Evolutionary conservation across 2,329 filamentous ascomycete species (phyloP).

Genomic region (Trichophyton schoenleinii): DNA sequence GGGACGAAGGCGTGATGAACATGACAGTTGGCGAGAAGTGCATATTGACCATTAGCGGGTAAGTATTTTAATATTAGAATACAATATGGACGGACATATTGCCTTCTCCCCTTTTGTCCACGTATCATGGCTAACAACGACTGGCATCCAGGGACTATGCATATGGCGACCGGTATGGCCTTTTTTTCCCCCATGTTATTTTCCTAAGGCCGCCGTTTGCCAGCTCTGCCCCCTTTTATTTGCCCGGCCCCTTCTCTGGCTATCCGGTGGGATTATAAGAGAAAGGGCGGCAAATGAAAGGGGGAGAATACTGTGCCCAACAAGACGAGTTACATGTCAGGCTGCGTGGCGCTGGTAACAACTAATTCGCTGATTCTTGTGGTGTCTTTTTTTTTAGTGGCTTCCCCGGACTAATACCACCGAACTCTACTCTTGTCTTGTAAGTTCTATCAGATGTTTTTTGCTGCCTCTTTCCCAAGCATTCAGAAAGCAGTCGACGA

Average conservation of each 20-base stretch:
- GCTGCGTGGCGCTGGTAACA: background rate
- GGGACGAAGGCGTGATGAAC: constrained; percentile 69
- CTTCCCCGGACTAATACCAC: constrained; percentile 65
- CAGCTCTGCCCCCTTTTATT: background rate
- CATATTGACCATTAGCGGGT: constrained; percentile 68
- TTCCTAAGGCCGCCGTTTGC: background rate
- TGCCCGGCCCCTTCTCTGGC: background rate
- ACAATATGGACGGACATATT: too few relatives aligned
- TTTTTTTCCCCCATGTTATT: background rate
- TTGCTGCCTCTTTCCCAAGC: background rate
- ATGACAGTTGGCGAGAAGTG: constrained; percentile 92
- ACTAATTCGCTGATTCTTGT: constrained; percentile 15
- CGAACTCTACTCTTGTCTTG: constrained; percentile 68
- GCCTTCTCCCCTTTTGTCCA: background rate
- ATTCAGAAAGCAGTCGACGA: background rate
- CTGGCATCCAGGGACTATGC: constrained; percentile 23
- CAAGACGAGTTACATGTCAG: background rate
- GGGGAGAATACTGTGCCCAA: background rate
- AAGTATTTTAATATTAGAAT: constrained; percentile 23
- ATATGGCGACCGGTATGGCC: constrained; percentile 30
- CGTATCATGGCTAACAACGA: background rate
- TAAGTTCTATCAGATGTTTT: constrained; percentile 42
- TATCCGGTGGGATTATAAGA: background rate
- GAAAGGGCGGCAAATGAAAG: constrained; percentile 1
- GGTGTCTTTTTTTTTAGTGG: constrained; percentile 41